A percentile compares a stretch with the other conserved stretches of the same genome.
Conservation (phyloP, 345 rosid genomes). For the Salix viminalis region DNA sequence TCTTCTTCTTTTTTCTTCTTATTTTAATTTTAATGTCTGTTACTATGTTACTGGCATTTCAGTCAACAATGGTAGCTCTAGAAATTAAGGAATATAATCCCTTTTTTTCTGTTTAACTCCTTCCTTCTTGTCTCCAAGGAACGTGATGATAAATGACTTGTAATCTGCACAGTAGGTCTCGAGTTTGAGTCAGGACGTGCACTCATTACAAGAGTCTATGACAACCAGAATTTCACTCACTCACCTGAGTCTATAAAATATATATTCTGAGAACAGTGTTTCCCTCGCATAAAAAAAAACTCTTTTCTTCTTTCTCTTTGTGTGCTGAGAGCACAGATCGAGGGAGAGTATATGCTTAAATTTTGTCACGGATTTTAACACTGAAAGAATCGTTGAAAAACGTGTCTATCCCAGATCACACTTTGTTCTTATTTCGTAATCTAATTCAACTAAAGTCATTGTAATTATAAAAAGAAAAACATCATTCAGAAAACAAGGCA, state of each 20-base stretch:
- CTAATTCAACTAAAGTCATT: not conserved
- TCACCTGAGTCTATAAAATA: too few species aligned
- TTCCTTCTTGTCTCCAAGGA: not conserved
- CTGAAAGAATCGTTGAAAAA: not conserved
- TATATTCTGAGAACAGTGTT: too few species aligned
- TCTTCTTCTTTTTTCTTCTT: too few species aligned
- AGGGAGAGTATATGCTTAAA: not conserved
- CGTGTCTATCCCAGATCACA: not conserved
- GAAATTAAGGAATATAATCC: not conserved
- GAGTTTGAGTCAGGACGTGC: too few species aligned
- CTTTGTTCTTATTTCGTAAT: not conserved
- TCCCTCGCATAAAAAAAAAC: too few species aligned
- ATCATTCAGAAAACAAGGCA: not conserved
- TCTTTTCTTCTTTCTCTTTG: not conserved
- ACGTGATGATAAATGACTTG: too few species aligned
- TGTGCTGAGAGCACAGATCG: not conserved
- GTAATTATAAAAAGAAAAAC: not conserved
- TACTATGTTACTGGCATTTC: not conserved
- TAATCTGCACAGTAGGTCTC: accelerated
- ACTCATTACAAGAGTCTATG: accelerated
- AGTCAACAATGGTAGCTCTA: slow-evolving; percentile 1
- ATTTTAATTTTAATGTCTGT: not conserved
- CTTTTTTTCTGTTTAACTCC: not conserved
- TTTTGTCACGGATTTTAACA: not conserved
- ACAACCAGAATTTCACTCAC: too few species aligned